Evolutionary conservation across 495 filamentous ascomycete genomes (phyloP), one percentile per base, ranked within the genome.

Genomic region (Hypoxylon fuscum): DNA sequence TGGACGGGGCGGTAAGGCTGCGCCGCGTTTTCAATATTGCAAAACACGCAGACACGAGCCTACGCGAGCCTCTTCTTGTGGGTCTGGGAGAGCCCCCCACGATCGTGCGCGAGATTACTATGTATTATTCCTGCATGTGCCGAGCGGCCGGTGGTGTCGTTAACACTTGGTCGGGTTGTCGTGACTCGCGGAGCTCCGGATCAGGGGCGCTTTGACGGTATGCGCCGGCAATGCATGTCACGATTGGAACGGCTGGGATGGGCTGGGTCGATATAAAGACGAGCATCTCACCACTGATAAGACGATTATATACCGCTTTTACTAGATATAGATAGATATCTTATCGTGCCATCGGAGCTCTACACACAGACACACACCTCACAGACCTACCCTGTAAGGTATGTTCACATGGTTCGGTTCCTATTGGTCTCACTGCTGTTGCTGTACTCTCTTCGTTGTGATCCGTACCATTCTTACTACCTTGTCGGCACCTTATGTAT

Each of bases 111-210:
- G 20, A 32, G 27, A n/a, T 22, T n/a, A 37, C 23, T 34, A 20
- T 31, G 20, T 11, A 20, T 15, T n/a, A 2, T 35, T 45, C 14
- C 37, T 38, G 34, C 48, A 47, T 54, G 15, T 59, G 48, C 61
- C 61, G 61, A 48, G 17, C 54, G 47, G 54, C 55, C 53, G 61
- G 42, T 17, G 27, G 41, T 29, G 23, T 40, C 15, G 40, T 41
- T 29, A 31, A 6, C 22, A 35, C 23, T 55, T 40, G 37, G 15
- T 5, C 46, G 40, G 40, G 8, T 47, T 15, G 45, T 41, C 31
- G 46, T 41, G 53, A 9, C 20, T 40, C 54, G 54, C 61, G 54
- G 48, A 64, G 54, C 55, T 58, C 61, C 61, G 61, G 60, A 37
- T 37, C 29, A 43, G 37, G 17, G 20, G 29, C 15, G 12, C 50